Evolutionary conservation across 1,139 yeast genomes (phyloP).

Genomic region (Pichiaceae sp.): DNA sequence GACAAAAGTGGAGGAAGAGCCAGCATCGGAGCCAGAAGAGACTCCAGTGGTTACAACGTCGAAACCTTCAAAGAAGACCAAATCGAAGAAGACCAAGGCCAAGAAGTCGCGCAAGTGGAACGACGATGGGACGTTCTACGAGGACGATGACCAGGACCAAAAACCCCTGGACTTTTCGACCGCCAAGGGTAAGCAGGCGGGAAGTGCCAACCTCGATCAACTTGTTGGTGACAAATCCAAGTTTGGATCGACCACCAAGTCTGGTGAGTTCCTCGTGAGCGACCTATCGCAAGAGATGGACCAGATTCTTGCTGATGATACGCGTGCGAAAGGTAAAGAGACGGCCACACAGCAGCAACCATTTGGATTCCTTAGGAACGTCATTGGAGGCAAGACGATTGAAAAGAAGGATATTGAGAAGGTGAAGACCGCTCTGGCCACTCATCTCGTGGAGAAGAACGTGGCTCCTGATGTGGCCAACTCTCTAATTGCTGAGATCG

Average conservation of each 20-base stretch:
- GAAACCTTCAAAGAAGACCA: not conserved
- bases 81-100: constrained; percentile 3
- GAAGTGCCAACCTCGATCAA: constrained; percentile 19
- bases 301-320: constrained; percentile 23
- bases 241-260: constrained; percentile 37
- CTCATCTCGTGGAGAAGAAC: constrained; percentile 41
- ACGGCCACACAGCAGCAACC: constrained; percentile 24
- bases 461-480: constrained; percentile 52
- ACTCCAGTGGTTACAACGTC: not conserved
- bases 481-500: constrained; percentile 49
- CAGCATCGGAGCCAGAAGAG: constrained; percentile 2
- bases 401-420: constrained; percentile 34
- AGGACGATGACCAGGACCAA: constrained; percentile 27
- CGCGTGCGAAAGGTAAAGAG: not conserved
- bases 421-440: constrained; percentile 34
- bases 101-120: constrained; percentile 39
- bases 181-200: constrained; percentile 4
- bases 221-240: constrained; percentile 28
- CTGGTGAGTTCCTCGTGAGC: constrained; percentile 43
- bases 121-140: constrained; percentile 41
- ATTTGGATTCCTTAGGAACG: constrained; percentile 47
- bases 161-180: constrained; percentile 40
- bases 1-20: constrained; percentile 7
- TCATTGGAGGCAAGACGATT: constrained; percentile 56
- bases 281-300: constrained; percentile 40